Percentiles rank a stretch among this genome's conserved stretches.
These are phyloP conservation scores for Pulveroboletus ravenelii DNA, from an alignment of 768 basidiomycete genomes.

Conservation along the genomic window DNA sequence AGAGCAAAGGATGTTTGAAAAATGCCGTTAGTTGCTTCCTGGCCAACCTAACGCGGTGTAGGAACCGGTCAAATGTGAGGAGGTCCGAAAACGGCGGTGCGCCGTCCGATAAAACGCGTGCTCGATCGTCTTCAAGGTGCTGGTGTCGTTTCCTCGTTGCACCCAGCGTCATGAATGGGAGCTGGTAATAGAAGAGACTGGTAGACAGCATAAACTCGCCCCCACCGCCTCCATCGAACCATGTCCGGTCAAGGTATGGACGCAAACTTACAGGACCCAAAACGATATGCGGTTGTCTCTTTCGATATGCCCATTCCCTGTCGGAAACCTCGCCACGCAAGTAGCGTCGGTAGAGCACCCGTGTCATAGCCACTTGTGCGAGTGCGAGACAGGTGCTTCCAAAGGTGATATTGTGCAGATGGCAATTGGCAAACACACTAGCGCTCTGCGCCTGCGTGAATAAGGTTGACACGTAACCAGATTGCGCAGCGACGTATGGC, in stretches of 20 bases:
- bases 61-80: slow-evolving; percentile 43
- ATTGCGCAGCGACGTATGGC: slow-evolving; percentile 33
- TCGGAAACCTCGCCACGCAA: slow-evolving; percentile 43
- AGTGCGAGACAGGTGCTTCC: slow-evolving; percentile 47
- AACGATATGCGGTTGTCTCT: slow-evolving; percentile 44
- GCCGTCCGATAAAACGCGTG: not conserved
- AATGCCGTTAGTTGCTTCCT: slow-evolving; percentile 32
- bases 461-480: slow-evolving; percentile 18
- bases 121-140: too few relatives aligned
- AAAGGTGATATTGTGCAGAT: slow-evolving; percentile 41
- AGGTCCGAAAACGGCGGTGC: slow-evolving; percentile 40
- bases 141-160: not conserved
- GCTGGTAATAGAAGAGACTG: slow-evolving; percentile 35
- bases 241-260: slow-evolving; percentile 43
- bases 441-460: slow-evolving; percentile 31
- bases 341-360: slow-evolving; percentile 45
- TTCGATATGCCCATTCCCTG: slow-evolving; percentile 50
- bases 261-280: slow-evolving; percentile 50
- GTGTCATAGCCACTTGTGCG: slow-evolving; percentile 48
- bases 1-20: slow-evolving; percentile 42
- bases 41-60: slow-evolving; percentile 37
- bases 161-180: slow-evolving; percentile 30
- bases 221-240: slow-evolving; percentile 43
- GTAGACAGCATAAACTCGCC: slow-evolving; percentile 41
- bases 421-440: slow-evolving; percentile 36